Evolutionary conservation across 768 basidiomycete genomes (phyloP).

Genomic region (Lyophyllum semitale): DNA sequence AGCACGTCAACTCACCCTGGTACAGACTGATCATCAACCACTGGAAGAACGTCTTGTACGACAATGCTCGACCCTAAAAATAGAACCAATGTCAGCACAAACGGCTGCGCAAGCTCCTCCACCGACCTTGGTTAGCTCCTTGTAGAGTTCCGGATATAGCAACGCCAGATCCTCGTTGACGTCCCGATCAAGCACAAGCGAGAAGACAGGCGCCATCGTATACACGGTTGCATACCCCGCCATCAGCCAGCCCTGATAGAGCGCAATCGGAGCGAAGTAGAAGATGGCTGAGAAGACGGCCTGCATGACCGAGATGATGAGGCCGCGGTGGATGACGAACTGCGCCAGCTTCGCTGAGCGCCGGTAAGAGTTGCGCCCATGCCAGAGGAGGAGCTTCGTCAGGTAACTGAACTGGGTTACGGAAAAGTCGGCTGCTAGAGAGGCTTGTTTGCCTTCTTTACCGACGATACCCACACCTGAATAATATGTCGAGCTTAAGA

Average conservation of each 20-base stretch:
- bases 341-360: constrained; percentile 97
- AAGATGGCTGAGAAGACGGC: constrained; percentile 94
- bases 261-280: constrained; percentile 92
- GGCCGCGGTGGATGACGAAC: constrained; percentile 96
- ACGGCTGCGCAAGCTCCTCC: neutral
- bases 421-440: constrained; percentile 97
- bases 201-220: constrained; percentile 99
- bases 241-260: constrained; percentile 98
- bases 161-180: constrained; percentile 95
- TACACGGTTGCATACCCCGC: constrained; percentile 95
- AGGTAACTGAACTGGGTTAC: constrained; percentile 96
- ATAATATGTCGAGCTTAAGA: neutral
- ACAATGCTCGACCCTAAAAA: constrained; percentile 83
- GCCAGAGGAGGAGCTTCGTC: constrained; percentile 97
- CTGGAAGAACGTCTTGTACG: constrained; percentile 97
- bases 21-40: constrained; percentile 98
- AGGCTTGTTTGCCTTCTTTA: constrained; percentile 98
- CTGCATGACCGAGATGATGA: constrained; percentile 98
- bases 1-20: constrained; percentile 62
- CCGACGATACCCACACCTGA: constrained; percentile 96
- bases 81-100: neutral
- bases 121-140: constrained; percentile 91
- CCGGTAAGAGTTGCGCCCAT: constrained; percentile 97
- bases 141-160: constrained; percentile 96
- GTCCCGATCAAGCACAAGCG: constrained; percentile 92